Conservation (phyloP, 2,329 filamentous ascomycete genomes). For the Botryotinia globosa region DNA sequence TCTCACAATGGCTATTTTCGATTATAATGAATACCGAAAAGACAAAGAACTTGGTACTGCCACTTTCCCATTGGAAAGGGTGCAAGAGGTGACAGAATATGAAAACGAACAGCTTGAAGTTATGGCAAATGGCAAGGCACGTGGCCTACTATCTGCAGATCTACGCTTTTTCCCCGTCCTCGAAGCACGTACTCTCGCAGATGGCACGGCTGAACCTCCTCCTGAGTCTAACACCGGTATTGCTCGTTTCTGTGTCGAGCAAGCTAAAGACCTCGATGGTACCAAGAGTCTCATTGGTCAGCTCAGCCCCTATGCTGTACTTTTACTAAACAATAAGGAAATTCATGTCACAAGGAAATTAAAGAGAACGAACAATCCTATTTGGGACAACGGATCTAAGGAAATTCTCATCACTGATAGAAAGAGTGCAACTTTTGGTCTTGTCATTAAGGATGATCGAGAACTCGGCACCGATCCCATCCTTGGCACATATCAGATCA, state of each 20-base stretch:
- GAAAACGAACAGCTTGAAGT: conserved; percentile 87
- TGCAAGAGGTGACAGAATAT: conserved; percentile 73
- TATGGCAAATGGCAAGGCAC: conserved; percentile 76
- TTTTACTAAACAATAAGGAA: conserved; percentile 89
- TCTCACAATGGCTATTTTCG: conserved; percentile 79
- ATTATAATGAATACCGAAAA: conserved; percentile 95
- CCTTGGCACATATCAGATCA: conserved; percentile 91
- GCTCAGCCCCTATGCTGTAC: conserved; percentile 84
- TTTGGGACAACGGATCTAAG: conserved; percentile 90
- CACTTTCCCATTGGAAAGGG: conserved; percentile 77
- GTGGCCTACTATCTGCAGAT: conserved; percentile 77
- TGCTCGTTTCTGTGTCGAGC: conserved; percentile 86
- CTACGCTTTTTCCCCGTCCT: conserved; percentile 95
- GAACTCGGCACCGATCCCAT: conserved; percentile 80
- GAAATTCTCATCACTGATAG: conserved; percentile 94
- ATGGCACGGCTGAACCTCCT: conserved; percentile 74
- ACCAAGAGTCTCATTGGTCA: conserved; percentile 88
- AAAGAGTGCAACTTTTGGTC: conserved; percentile 82
- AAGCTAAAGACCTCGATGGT: conserved; percentile 92
- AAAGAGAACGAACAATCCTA: conserved; percentile 95
- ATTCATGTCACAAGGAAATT: conserved; percentile 86
- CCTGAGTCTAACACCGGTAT: conserved; percentile 94
- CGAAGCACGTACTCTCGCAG: conserved; percentile 65
- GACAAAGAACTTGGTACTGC: conserved; percentile 91
- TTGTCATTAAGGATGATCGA: conserved; percentile 94